phyloP scores from a whole-genome alignment of 495 filamentous ascomycete genomes.

The Neurospora sp. region DNA sequence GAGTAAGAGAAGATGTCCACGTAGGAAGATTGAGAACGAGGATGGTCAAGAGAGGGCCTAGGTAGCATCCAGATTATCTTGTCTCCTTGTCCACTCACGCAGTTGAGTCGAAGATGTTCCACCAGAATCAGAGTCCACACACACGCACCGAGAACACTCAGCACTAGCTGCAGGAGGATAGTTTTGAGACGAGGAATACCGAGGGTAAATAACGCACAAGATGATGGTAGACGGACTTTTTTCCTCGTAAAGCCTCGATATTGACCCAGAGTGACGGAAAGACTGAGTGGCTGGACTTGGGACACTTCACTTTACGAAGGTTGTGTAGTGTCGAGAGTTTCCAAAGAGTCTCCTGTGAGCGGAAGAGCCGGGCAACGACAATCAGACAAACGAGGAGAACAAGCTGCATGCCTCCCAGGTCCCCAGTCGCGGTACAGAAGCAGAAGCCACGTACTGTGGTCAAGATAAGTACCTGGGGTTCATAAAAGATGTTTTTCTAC shows the following conservation, averaged over 20 bases:
- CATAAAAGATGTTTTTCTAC: neutral
- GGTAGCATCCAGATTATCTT: neutral
- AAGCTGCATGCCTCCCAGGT: neutral
- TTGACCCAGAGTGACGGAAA: neutral
- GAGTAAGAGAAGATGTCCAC: neutral
- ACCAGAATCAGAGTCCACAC: neutral
- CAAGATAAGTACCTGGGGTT: neutral
- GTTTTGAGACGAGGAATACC: neutral
- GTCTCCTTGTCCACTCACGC: neutral
- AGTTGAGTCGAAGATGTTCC: neutral
- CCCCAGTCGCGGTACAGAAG: neutral
- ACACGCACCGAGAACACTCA: neutral
- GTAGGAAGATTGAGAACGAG: neutral
- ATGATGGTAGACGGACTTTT: neutral
- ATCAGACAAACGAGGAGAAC: neutral
- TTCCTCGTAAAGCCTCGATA: neutral
- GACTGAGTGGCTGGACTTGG: neutral
- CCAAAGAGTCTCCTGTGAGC: neutral
- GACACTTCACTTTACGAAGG: neutral
- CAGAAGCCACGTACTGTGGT: neutral
- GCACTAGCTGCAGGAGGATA: neutral
- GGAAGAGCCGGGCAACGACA: neutral
- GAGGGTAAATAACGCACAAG: neutral
- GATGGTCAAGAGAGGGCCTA: neutral
- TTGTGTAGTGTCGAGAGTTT: neutral